Evolutionary conservation across 208 protist species (phyloP), one percentile per base, ranked within the genome.

Genomic region (Crithidia brevicula): DNA sequence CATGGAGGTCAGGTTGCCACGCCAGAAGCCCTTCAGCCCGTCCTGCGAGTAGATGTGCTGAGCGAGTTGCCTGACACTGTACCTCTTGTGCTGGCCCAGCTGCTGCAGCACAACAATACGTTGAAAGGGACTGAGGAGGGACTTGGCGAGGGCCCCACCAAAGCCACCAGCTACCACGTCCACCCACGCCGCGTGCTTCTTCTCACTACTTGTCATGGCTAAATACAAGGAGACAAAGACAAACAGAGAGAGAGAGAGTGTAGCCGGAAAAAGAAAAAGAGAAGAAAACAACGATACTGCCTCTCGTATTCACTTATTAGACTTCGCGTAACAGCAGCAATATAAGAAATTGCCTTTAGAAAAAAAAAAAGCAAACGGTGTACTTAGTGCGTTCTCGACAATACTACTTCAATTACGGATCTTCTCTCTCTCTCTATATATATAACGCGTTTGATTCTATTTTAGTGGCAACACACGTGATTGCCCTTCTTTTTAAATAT

Each of bases 1-100:
- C 86, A 96, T 91, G 27, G 86, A 93, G 22, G 92, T 95, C 13
- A 93, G 79, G 64, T 96, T 96, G 22, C 92, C 92, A n/a, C 81
- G 81, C 84, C 88, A 96, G 61, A 96, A 95, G 20, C 88, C 88
- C 34, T 79, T 86, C 46, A 88, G 52, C 2, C 91, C 89, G 1
- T 95, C 89, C 5, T 80, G 78, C 11, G 68, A 27, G 67, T 82
- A 83, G 25, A 94, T 85, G 59, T 90, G 52, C 0, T 59, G 51
- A 1, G 67, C 59, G 8, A 96, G 72, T 52, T 85, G 68, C 15
- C 65, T 9, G 3, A 82, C 77, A 59, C 71, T 79, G 71, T 74
- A 71, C 28, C 69, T 36, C 45, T 72, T 76, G 68, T 92, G 86
- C 68, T 93, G 83, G 11, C 88, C 86, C 9, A 94, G 77, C 47